These are phyloP conservation scores for Plasmodiophora brassicae DNA, from an alignment of 208 protist genomes.

Conservation along the genomic window DNA sequence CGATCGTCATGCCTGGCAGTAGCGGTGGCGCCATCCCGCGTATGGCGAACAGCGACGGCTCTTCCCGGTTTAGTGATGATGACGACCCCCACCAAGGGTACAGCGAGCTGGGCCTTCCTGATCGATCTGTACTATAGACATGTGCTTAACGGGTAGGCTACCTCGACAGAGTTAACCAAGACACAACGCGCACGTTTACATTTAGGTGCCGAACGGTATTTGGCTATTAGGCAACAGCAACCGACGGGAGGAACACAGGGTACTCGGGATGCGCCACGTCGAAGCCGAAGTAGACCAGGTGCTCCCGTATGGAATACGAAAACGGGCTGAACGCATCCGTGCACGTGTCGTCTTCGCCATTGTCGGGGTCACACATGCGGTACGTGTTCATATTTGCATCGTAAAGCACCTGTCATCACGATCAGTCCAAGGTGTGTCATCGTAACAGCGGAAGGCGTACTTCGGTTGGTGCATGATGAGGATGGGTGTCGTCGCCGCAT, in stretches of 20 bases:
- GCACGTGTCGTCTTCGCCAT: slow-evolving; percentile 16
- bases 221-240: too few relatives aligned
- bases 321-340: not conserved
- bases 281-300: not conserved
- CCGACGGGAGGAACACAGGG: too few relatives aligned
- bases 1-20: not conserved
- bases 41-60: too few relatives aligned
- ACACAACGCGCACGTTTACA: too few relatives aligned
- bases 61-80: too few relatives aligned
- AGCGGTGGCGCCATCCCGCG: too few relatives aligned
- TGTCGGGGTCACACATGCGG: not conserved
- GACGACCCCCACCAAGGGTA: too few relatives aligned
- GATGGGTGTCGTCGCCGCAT: not conserved
- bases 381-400: not conserved
- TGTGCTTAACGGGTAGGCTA: too few relatives aligned
- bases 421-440: not conserved
- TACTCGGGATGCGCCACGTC: not conserved
- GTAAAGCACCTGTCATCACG: not conserved
- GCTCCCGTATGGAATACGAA: not conserved
- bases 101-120: too few relatives aligned
- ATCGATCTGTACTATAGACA: too few relatives aligned
- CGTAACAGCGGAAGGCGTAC: not conserved
- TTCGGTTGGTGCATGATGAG: not conserved
- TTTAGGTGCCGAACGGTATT: too few relatives aligned
- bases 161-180: too few relatives aligned